Conservation (phyloP, 371 early-diverging fungal genomes). For the Mortierella sp. region DNA sequence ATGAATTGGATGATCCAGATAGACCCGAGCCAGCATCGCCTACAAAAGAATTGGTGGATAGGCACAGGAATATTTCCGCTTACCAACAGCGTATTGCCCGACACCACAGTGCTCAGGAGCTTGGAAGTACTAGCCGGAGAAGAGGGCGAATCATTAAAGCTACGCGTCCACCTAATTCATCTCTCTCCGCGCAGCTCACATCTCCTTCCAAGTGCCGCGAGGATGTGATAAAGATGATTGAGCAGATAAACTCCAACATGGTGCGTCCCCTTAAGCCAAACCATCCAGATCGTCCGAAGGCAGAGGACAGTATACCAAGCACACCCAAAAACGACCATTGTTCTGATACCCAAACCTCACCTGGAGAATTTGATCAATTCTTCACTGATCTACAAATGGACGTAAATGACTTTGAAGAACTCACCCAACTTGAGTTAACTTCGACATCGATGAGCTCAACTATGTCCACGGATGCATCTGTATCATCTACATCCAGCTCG, state of each 20-base stretch:
- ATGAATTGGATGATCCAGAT: slow-evolving; percentile 23
- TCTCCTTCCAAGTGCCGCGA: slow-evolving; percentile 26
- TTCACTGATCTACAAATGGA: slow-evolving; percentile 47
- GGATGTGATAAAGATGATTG: slow-evolving; percentile 47
- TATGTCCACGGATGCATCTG: not conserved
- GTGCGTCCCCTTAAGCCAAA: not conserved
- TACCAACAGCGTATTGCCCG: slow-evolving; percentile 16
- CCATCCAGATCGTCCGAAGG: not conserved
- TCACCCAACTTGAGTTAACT: slow-evolving; percentile 34
- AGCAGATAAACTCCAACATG: slow-evolving; percentile 43
- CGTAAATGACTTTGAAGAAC: slow-evolving; percentile 31
- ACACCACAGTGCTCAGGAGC: slow-evolving; percentile 25
- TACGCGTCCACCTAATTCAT: not conserved
- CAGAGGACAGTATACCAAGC: slow-evolving; percentile 4
- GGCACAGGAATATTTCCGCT: slow-evolving; percentile 4
- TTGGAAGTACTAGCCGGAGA: slow-evolving; percentile 3
- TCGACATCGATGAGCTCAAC: slow-evolving; percentile 23
- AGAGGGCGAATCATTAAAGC: slow-evolving; percentile 10
- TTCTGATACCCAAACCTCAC: slow-evolving; percentile 12
- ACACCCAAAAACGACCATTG: slow-evolving; percentile 21
- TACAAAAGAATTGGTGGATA: slow-evolving; percentile 32
- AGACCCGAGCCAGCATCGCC: slow-evolving; percentile 27
- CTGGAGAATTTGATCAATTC: slow-evolving; percentile 45
- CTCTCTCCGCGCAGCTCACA: not conserved
- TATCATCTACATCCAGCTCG: not conserved